phyloP scores from a whole-genome alignment of 495 filamentous ascomycete species.

The Chaetomidium leptoderma region DNA sequence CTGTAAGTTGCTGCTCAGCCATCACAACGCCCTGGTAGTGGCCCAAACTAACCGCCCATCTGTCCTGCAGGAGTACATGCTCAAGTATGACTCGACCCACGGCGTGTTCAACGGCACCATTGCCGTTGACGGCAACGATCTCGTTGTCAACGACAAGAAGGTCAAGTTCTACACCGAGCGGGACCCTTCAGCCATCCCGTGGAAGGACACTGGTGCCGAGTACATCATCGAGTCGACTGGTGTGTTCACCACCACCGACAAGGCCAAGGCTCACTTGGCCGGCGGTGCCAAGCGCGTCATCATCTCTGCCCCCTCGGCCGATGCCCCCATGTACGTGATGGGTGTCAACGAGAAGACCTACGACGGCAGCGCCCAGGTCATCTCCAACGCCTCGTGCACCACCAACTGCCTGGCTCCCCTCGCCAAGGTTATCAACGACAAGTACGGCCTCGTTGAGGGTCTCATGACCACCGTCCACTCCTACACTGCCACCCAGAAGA shows the following conservation, averaged over 20 bases:
- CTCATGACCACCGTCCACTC: constrained; percentile 99
- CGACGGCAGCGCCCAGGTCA: constrained; percentile 80
- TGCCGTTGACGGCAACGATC: constrained; percentile 65
- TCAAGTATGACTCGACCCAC: constrained; percentile 97
- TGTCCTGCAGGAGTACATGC: constrained; percentile 81
- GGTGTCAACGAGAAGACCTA: constrained; percentile 95
- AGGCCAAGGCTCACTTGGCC: constrained; percentile 93
- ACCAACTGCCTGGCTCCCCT: constrained; percentile 99
- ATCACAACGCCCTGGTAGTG: too few species aligned
- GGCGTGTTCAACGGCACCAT: constrained; percentile 93
- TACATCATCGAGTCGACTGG: constrained; percentile 99
- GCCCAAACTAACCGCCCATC: background rate
- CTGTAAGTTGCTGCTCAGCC: constrained; percentile 79
- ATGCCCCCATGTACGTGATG: constrained; percentile 99
- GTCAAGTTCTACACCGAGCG: constrained; percentile 94
- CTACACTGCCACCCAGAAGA: constrained; percentile 99
- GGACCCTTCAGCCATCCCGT: constrained; percentile 88
- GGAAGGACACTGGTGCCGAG: constrained; percentile 79
- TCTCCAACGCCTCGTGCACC: constrained; percentile 99
- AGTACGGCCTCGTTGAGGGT: constrained; percentile 95
- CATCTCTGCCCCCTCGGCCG: constrained; percentile 97
- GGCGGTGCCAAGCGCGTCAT: constrained; percentile 99
- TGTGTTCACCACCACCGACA: constrained; percentile 98
- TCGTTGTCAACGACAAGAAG: constrained; percentile 90
- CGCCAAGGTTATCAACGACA: constrained; percentile 98